phyloP scores from a whole-genome alignment of 2,329 filamentous ascomycete species.

The Fusarium hostae region DNA sequence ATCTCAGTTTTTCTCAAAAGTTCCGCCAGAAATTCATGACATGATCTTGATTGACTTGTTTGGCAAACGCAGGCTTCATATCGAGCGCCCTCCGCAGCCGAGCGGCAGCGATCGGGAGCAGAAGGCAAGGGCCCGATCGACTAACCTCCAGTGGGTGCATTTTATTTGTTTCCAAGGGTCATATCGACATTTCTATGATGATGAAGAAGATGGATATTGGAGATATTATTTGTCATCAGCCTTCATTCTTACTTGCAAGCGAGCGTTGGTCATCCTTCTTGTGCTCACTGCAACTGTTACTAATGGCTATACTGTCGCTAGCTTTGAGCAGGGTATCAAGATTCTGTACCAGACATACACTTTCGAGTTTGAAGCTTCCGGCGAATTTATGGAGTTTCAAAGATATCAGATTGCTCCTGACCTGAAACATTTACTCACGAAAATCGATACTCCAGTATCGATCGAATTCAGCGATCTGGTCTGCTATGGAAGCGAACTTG shows the following conservation, averaged over 20 bases:
- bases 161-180: background rate
- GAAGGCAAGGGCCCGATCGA: background rate
- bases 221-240: background rate
- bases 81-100: background rate
- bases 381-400: background rate
- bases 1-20: background rate
- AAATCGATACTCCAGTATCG: too few species aligned
- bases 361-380: background rate
- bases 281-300: background rate
- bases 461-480: background rate
- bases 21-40: background rate
- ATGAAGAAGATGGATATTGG: background rate
- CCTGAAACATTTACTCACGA: background rate
- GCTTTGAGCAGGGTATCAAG: background rate
- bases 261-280: background rate
- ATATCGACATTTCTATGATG: background rate
- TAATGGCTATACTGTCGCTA: background rate
- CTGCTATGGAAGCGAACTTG: background rate
- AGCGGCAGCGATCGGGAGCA: background rate
- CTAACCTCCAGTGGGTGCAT: background rate
- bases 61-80: background rate
- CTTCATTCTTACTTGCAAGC: constrained; percentile 13
- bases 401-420: background rate
- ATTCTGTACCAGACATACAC: constrained; percentile 5
- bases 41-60: background rate